Evolutionary conservation across 306 rosid genomes (phyloP).

Genomic region (Delonix regia): DNA sequence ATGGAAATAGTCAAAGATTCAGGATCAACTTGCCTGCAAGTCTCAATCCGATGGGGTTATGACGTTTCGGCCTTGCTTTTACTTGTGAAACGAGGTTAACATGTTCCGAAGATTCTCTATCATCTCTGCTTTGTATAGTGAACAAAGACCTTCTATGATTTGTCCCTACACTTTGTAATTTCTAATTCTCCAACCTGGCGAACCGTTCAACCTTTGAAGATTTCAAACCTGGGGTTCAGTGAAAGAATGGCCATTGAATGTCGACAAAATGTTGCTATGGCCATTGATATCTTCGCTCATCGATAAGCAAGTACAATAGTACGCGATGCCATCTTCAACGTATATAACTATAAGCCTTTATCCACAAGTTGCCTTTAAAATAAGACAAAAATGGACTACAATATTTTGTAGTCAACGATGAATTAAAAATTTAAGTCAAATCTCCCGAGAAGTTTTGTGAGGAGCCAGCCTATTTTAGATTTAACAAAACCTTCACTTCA

Average conservation of each 20-base stretch:
- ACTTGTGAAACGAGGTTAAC: not conserved
- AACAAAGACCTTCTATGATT: not conserved
- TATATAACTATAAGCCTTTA: not conserved
- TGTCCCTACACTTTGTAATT: not conserved
- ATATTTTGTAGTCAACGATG: not conserved
- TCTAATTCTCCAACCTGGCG: not conserved
- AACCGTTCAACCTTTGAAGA: too few relatives aligned
- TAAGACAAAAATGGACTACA: not conserved
- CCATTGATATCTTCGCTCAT: too few relatives aligned
- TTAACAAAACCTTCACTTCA: not conserved
- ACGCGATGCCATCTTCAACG: not conserved
- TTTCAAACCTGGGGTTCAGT: not conserved
- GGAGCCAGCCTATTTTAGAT: too few relatives aligned
- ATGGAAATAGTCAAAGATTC: too few relatives aligned
- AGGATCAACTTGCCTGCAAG: too few relatives aligned
- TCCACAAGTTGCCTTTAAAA: not conserved
- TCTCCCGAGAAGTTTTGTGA: not conserved
- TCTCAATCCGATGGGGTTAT: too few relatives aligned
- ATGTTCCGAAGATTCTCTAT: not conserved
- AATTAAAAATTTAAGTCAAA: not conserved
- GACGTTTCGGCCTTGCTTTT: not conserved
- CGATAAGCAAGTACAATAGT: not conserved
- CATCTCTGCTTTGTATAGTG: not conserved
- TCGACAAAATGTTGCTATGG: not conserved
- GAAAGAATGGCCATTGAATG: not conserved